phyloP scores from a whole-genome alignment of 371 early-diverging fungal species.

The Chytridiales sp. region DNA sequence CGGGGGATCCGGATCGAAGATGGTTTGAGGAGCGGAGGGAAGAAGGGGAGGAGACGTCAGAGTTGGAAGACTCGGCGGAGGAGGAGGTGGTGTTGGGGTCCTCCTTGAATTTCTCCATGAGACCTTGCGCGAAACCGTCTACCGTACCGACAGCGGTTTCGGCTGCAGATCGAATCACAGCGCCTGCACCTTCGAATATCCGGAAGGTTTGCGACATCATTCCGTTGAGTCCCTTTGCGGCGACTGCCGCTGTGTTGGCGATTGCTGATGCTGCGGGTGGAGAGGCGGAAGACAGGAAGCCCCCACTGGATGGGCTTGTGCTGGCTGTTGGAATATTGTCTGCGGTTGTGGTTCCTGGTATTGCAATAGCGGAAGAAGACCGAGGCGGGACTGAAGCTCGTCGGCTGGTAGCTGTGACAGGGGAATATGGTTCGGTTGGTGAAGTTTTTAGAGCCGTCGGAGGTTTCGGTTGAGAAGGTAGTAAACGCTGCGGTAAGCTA shows the following conservation, averaged over 20 bases:
- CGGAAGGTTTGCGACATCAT: conserved; percentile 15
- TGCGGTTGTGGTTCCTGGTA: background rate
- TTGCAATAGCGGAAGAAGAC: conserved; percentile 1
- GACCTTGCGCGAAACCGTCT: conserved; percentile 35
- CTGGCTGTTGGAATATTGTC: conserved; percentile 2
- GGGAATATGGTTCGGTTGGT: conserved; percentile 3
- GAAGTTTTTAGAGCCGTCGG: conserved; percentile 6
- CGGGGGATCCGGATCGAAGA: background rate
- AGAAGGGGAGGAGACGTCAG: background rate
- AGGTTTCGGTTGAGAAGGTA: background rate
- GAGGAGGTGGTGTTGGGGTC: conserved; percentile 9
- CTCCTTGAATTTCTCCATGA: conserved; percentile 26
- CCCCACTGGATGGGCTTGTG: too few relatives aligned
- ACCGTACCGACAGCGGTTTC: conserved; percentile 42
- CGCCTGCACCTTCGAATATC: conserved; percentile 14
- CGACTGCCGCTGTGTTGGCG: conserved; percentile 10
- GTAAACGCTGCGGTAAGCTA: background rate
- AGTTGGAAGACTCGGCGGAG: background rate
- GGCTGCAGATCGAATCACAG: conserved; percentile 22
- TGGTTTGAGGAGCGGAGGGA: background rate
- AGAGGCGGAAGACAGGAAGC: too few relatives aligned
- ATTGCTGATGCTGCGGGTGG: conserved; percentile 3
- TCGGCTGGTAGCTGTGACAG: background rate
- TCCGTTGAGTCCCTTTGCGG: too few relatives aligned
- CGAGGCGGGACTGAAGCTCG: background rate